These are phyloP conservation scores for Sclerotiophoma versabilis DNA, from an alignment of 2,329 filamentous ascomycete genomes.

Conservation along the genomic window DNA sequence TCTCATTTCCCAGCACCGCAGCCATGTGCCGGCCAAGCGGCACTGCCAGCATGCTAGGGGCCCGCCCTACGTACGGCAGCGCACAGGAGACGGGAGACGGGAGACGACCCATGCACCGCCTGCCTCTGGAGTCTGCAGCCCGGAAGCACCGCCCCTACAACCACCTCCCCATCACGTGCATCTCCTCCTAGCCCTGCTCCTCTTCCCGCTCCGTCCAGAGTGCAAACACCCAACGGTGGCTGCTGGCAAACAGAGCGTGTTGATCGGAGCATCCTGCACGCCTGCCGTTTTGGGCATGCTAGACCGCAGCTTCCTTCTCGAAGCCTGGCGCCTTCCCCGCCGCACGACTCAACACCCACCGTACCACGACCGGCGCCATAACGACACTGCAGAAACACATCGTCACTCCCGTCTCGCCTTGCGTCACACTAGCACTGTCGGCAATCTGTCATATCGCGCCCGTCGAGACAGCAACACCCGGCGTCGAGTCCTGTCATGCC, in stretches of 20 bases:
- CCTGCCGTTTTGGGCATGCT: conserved; percentile 10
- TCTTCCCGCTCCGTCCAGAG: background rate
- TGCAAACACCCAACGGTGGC: too few species aligned
- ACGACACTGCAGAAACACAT: conserved; percentile 15
- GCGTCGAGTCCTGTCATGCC: background rate
- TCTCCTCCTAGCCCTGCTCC: background rate
- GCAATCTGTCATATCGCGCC: conserved; percentile 12
- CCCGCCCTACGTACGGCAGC: conserved; percentile 9
- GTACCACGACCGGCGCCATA: conserved; percentile 14
- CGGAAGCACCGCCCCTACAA: background rate
- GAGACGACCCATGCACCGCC: conserved; percentile 17
- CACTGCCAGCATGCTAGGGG: conserved; percentile 8
- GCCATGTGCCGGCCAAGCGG: conserved; percentile 16
- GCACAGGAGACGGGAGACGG: background rate
- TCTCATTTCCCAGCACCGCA: conserved; percentile 14
- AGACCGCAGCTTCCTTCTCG: conserved; percentile 12
- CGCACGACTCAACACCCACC: conserved; percentile 6
- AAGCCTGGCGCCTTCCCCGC: conserved; percentile 20
- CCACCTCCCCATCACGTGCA: background rate
- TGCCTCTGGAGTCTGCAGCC: conserved; percentile 1
- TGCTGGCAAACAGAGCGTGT: too few species aligned
- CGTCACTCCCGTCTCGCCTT: conserved; percentile 20
- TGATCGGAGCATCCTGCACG: background rate
- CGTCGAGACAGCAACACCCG: conserved; percentile 2
- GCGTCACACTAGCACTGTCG: conserved; percentile 17